Conservation (phyloP, 1,284 basidiomycete genomes). For the Ganoderma sinense region DNA sequence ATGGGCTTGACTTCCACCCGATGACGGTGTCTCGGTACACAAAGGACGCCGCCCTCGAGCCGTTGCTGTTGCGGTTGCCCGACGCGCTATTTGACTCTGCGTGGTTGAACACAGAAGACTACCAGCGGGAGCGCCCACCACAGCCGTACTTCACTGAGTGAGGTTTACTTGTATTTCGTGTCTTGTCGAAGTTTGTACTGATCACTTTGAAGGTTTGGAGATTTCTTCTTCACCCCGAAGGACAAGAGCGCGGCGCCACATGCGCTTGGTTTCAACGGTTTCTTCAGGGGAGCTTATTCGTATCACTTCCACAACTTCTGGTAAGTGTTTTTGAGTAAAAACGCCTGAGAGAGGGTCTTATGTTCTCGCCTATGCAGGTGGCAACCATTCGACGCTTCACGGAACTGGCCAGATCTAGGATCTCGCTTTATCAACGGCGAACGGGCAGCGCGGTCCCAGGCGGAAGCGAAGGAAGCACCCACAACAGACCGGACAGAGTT, state of each 20-base stretch:
- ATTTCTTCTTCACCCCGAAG: slow-evolving; percentile 69
- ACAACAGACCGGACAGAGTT: slow-evolving; percentile 34
- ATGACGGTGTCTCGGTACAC: slow-evolving; percentile 72
- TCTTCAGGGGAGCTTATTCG: slow-evolving; percentile 74
- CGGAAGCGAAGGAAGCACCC: slow-evolving; percentile 32
- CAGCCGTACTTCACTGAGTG: slow-evolving; percentile 72
- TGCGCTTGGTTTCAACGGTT: slow-evolving; percentile 69
- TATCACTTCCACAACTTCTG: slow-evolving; percentile 68
- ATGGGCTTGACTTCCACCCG: slow-evolving; percentile 76
- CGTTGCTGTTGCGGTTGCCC: slow-evolving; percentile 64
- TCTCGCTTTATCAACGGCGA: slow-evolving; percentile 81
- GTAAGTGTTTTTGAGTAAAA: slow-evolving; percentile 7
- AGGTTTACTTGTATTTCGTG: slow-evolving; percentile 32
- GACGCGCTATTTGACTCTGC: slow-evolving; percentile 76
- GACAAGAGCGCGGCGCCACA: slow-evolving; percentile 60
- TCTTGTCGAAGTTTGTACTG: slow-evolving; percentile 8
- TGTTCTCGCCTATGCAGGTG: slow-evolving; percentile 65
- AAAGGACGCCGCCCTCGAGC: slow-evolving; percentile 67
- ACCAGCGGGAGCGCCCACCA: slow-evolving; percentile 70
- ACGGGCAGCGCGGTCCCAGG: slow-evolving; percentile 57
- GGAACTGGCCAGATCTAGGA: slow-evolving; percentile 94
- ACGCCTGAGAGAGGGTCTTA: not conserved
- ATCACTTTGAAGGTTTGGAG: slow-evolving; percentile 53
- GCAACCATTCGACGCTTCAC: slow-evolving; percentile 88
- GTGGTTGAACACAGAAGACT: slow-evolving; percentile 73